Evolutionary conservation across 2,329 filamentous ascomycete genomes (phyloP).

Genomic region (Neoascochyta sp.): DNA sequence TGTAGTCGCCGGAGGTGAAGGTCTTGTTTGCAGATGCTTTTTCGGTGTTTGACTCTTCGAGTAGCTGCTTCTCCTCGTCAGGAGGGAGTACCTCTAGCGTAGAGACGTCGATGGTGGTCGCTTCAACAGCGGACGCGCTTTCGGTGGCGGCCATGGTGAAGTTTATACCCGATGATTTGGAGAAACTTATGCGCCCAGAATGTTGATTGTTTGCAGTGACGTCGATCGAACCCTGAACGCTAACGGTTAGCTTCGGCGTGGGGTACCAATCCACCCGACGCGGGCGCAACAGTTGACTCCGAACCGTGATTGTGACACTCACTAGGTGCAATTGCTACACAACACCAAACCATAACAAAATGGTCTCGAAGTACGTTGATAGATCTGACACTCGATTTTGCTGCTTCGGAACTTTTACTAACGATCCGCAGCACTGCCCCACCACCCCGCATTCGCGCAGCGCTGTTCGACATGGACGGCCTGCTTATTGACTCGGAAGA

Average conservation of each 20-base stretch:
- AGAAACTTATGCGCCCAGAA: constrained; percentile 1
- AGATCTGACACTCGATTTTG: not conserved
- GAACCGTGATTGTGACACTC: no score
- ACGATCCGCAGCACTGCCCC: constrained; percentile 12
- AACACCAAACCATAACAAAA: not conserved
- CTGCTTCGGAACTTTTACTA: not conserved
- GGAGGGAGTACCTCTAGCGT: constrained; percentile 28
- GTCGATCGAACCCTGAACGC: constrained; percentile 12
- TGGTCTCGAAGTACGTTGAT: constrained; percentile 15
- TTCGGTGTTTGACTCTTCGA: constrained; percentile 66
- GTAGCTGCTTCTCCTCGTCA: constrained; percentile 48
- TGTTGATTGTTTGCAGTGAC: constrained; percentile 22
- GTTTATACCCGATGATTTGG: not conserved
- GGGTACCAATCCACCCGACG: constrained; percentile 14
- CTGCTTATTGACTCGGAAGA: constrained; percentile 93
- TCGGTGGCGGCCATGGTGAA: constrained; percentile 7
- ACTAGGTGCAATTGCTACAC: not conserved
- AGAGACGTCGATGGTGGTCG: constrained; percentile 4
- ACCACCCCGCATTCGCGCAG: constrained; percentile 76
- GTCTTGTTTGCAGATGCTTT: constrained; percentile 75
- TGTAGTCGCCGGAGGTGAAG: constrained; percentile 69
- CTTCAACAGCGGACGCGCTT: constrained; percentile 4
- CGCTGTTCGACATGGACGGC: constrained; percentile 98
- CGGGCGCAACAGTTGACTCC: not conserved
- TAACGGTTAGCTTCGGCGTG: constrained; percentile 16